Percentiles rank a stretch among this genome's conserved stretches.
Evolutionary conservation across 495 filamentous ascomycete genomes (phyloP).

Genomic region (Hyaloscypha hepaticicola): DNA sequence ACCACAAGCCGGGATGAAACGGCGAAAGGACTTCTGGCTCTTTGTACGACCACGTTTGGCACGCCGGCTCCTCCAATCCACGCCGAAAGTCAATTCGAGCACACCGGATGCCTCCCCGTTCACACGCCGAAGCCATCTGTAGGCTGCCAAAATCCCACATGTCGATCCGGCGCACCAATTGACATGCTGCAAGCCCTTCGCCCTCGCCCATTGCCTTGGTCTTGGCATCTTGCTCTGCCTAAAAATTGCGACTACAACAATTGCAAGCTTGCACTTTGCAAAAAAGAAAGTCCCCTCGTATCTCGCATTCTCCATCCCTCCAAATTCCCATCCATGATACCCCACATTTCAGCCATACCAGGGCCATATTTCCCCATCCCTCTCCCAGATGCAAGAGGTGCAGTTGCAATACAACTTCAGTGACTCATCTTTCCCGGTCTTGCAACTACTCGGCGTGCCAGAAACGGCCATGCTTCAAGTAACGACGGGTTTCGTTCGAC

Average conservation of each 20-base stretch:
- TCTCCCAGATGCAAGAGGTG: background rate
- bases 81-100: background rate
- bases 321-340: background rate
- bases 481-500: background rate
- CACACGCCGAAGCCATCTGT: background rate
- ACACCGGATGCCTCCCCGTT: background rate
- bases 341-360: background rate
- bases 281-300: too few relatives aligned
- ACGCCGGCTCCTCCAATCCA: background rate
- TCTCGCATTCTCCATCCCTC: background rate
- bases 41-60: background rate
- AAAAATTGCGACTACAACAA: background rate
- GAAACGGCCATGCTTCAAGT: background rate
- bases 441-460: background rate
- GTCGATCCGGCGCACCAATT: background rate
- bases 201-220: background rate
- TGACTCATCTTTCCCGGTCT: background rate
- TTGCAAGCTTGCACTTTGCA: background rate
- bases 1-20: background rate
- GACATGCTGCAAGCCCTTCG: background rate
- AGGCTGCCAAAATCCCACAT: background rate
- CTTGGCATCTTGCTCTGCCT: background rate
- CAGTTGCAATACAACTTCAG: background rate
- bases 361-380: background rate
- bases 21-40: background rate